Percentiles rank a stretch among this genome's conserved stretches.
phyloP scores from a whole-genome alignment of 176 grass and related monocot species.

The Raddia distichophylla region DNA sequence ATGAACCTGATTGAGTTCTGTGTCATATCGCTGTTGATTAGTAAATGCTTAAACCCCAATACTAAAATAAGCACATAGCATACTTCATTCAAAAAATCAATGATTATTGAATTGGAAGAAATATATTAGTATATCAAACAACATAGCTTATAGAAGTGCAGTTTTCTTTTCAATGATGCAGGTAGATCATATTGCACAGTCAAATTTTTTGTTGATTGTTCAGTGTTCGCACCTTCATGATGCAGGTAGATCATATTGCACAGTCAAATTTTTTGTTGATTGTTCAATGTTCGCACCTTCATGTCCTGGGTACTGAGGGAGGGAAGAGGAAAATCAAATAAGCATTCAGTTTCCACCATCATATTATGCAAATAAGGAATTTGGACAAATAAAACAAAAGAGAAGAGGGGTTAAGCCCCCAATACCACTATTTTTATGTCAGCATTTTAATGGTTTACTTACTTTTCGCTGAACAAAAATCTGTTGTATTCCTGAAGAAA shows the following conservation, averaged over 20 bases:
- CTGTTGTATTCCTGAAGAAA: not conserved
- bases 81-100: conserved; percentile 4
- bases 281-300: not conserved
- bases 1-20: not conserved
- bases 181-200: not conserved
- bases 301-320: conserved; percentile 49
- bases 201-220: not conserved
- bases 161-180: conserved; percentile 1
- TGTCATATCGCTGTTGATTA: not conserved
- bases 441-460: conserved; percentile 2
- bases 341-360: not conserved
- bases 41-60: not conserved
- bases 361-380: conserved; percentile 53
- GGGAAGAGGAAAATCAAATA: conserved; percentile 52
- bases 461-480: not conserved
- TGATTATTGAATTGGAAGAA: not conserved
- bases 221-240: conserved; percentile 28
- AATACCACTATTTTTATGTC: conserved; percentile 38
- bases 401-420: not conserved
- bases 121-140: not conserved
- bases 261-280: not conserved
- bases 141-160: conserved; percentile 23
- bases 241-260: not conserved
- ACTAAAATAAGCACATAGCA: not conserved
- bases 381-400: conserved; percentile 48